phyloP scores from a whole-genome alignment of 306 rosid species.

The Prunus padus region DNA sequence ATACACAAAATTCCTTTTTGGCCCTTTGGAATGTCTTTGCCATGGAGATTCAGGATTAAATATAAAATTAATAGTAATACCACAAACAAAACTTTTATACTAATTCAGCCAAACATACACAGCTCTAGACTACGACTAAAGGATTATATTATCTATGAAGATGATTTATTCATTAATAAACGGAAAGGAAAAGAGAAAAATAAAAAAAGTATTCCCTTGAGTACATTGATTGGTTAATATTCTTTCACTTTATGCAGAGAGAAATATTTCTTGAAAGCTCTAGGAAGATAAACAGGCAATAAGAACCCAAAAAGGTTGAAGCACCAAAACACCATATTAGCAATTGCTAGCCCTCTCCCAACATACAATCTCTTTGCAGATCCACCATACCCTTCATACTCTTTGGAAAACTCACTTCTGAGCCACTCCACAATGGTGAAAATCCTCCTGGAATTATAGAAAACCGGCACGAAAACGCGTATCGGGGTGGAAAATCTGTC shows the following conservation, averaged over 20 bases:
- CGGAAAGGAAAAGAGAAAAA: background rate
- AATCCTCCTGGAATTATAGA: constrained; percentile 71
- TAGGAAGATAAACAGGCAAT: constrained; percentile 88
- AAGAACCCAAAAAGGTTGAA: constrained; percentile 89
- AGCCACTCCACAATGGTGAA: constrained; percentile 75
- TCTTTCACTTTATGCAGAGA: constrained; percentile 39
- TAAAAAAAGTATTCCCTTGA: background rate
- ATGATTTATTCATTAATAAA: background rate
- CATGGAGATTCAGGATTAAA: too few relatives aligned
- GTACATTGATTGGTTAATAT: background rate
- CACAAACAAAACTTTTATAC: too few relatives aligned
- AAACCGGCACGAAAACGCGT: constrained; percentile 80
- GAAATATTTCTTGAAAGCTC: constrained; percentile 68
- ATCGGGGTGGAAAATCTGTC: constrained; percentile 59
- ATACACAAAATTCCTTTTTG: too few relatives aligned
- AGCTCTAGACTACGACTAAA: background rate
- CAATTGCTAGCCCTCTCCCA: constrained; percentile 78
- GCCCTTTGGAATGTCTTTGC: too few relatives aligned
- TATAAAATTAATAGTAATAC: too few relatives aligned
- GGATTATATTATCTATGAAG: background rate
- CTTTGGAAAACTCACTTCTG: constrained; percentile 59
- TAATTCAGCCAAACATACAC: background rate
- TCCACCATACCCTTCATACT: constrained; percentile 38
- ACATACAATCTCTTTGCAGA: constrained; percentile 44
- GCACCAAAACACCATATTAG: constrained; percentile 85